A percentile compares a stretch with the other conserved stretches of the same genome.
These are phyloP conservation scores for Ceratocystis destructans DNA, from an alignment of 2,329 filamentous ascomycete genomes.

Conservation along the genomic window DNA sequence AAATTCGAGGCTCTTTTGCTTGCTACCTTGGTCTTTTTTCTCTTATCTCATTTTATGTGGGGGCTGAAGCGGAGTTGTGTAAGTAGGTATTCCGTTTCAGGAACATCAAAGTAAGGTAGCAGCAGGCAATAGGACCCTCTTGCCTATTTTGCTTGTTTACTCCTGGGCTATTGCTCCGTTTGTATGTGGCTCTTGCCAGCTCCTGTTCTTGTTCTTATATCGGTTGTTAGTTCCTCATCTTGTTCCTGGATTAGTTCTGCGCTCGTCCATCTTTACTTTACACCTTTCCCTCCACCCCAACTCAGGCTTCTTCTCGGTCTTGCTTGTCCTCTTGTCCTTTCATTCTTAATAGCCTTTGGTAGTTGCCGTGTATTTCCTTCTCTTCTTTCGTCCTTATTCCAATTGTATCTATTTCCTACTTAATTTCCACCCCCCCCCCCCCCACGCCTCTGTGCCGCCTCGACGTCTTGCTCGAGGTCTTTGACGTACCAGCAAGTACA, in stretches of 20 bases:
- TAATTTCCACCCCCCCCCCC: background rate
- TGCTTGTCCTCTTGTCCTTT: background rate
- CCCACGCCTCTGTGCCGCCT: background rate
- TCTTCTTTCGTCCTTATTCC: background rate
- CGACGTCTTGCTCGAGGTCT: background rate
- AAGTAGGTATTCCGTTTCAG: background rate
- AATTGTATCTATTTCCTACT: background rate
- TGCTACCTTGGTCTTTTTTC: background rate
- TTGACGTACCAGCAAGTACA: background rate
- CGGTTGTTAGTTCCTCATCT: background rate
- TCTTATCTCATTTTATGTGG: background rate
- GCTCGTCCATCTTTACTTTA: background rate
- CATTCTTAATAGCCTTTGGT: background rate
- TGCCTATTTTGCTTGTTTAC: too few relatives aligned
- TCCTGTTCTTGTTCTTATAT: slow-evolving; percentile 14
- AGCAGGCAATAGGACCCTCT: too few relatives aligned
- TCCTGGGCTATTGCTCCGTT: too few relatives aligned
- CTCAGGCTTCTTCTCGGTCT: background rate
- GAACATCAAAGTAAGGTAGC: background rate
- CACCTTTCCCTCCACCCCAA: background rate
- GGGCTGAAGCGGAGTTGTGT: background rate
- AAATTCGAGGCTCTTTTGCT: background rate
- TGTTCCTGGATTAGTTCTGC: background rate
- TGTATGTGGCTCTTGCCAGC: background rate
- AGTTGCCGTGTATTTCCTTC: background rate